Conservation (phyloP, 805 yeast species). For the Yamadazyma laniorum region DNA sequence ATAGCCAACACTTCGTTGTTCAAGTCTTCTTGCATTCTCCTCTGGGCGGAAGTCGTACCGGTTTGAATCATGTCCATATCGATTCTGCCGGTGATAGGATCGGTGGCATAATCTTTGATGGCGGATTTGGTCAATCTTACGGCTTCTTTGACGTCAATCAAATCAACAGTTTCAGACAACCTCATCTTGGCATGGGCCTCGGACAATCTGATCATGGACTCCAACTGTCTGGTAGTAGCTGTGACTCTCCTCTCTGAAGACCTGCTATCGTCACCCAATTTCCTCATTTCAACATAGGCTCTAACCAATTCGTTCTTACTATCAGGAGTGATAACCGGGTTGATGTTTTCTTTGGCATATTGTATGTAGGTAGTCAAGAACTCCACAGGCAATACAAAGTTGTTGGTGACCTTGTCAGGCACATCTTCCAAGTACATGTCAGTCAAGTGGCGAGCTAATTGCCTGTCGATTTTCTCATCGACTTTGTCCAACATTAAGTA, state of each 20-base stretch:
- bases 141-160: conserved; percentile 87
- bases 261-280: conserved; percentile 87
- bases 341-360: conserved; percentile 82
- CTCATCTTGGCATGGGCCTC: conserved; percentile 99
- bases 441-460: conserved; percentile 86
- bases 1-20: conserved; percentile 56
- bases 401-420: conserved; percentile 66
- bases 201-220: conserved; percentile 88
- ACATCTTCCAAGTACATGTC: conserved; percentile 86
- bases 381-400: conserved; percentile 79
- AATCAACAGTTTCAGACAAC: conserved; percentile 64
- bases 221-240: conserved; percentile 96
- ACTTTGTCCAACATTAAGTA: conserved; percentile 90
- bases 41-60: conserved; percentile 86
- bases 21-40: conserved; percentile 72
- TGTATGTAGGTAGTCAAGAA: conserved; percentile 85
- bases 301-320: conserved; percentile 85
- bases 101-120: conserved; percentile 96
- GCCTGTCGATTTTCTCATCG: conserved; percentile 80
- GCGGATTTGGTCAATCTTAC: conserved; percentile 91
- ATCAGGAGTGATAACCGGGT: conserved; percentile 75
- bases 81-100: conserved; percentile 93
- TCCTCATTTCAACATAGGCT: conserved; percentile 90
- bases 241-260: conserved; percentile 88
- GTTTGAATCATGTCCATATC: conserved; percentile 98